phyloP scores from a whole-genome alignment of 177 flowering plant genomes.

The Vitis hybrid region DNA sequence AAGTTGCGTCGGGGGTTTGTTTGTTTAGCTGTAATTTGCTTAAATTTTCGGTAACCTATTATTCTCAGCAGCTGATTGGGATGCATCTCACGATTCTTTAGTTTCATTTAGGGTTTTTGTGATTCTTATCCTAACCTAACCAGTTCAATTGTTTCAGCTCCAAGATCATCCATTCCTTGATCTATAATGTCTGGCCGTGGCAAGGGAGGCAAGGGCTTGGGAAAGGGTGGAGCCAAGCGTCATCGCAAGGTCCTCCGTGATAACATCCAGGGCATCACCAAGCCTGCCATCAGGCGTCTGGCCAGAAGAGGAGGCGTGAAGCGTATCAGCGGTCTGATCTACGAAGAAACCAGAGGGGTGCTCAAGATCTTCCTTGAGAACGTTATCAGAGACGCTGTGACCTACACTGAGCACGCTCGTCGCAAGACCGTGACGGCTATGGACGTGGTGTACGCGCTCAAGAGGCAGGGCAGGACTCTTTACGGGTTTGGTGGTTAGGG shows the following conservation, averaged over 20 bases:
- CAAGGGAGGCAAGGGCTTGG: constrained; percentile 24
- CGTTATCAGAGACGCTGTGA: constrained; percentile 25
- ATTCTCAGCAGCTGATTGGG: background rate
- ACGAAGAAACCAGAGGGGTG: constrained; percentile 23
- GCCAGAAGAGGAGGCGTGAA: constrained; percentile 23
- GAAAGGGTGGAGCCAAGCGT: constrained; percentile 24
- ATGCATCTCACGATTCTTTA: background rate
- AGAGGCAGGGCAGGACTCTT: constrained; percentile 26
- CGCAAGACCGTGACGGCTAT: constrained; percentile 27
- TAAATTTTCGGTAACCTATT: background rate
- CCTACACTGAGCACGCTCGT: constrained; percentile 24
- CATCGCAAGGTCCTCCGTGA: constrained; percentile 24
- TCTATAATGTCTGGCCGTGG: constrained; percentile 23
- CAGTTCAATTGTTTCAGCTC: background rate
- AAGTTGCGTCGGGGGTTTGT: too few relatives aligned
- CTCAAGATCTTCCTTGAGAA: constrained; percentile 27
- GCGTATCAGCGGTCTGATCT: constrained; percentile 25
- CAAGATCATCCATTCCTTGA: background rate
- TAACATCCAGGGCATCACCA: constrained; percentile 25
- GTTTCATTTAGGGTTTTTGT: background rate
- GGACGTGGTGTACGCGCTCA: constrained; percentile 26
- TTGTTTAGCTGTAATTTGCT: too few relatives aligned
- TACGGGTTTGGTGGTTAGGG: constrained; percentile 25
- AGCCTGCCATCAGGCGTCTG: constrained; percentile 23
- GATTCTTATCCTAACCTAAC: background rate